phyloP scores from a whole-genome alignment of 805 yeast genomes.

The Candida maesae region DNA sequence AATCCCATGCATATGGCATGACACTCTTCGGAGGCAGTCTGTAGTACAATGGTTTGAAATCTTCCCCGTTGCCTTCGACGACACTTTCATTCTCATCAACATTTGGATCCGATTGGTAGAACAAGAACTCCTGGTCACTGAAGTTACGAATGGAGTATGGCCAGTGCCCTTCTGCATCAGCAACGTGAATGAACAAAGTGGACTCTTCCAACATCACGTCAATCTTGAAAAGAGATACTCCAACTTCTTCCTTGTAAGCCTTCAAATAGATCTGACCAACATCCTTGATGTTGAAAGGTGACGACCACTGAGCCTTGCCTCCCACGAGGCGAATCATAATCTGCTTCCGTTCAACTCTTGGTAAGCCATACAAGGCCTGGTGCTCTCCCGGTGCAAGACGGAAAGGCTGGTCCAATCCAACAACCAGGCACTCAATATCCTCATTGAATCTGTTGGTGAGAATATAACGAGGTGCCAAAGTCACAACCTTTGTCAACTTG shows the following conservation, averaged over 20 bases:
- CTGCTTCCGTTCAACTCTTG: conserved; percentile 54
- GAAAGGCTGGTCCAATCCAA: conserved; percentile 54
- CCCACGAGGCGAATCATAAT: conserved; percentile 57
- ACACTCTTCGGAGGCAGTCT: conserved; percentile 84
- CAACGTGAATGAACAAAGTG: conserved; percentile 70
- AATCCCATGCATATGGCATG: conserved; percentile 99
- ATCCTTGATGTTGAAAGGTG: conserved; percentile 82
- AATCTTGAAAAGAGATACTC: conserved; percentile 67
- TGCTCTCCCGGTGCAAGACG: conserved; percentile 44
- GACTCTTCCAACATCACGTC: conserved; percentile 78
- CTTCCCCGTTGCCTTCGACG: conserved; percentile 42
- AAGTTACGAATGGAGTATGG: conserved; percentile 91
- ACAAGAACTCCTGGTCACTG: conserved; percentile 78
- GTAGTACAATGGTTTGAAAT: conserved; percentile 76
- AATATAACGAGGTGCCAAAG: conserved; percentile 79
- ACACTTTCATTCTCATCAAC: conserved; percentile 62
- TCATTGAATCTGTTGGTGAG: conserved; percentile 58
- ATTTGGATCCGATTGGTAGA: conserved; percentile 81
- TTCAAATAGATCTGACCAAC: conserved; percentile 79
- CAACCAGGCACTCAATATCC: conserved; percentile 58
- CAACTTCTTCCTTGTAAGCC: conserved; percentile 56
- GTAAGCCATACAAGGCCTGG: conserved; percentile 61
- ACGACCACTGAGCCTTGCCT: conserved; percentile 67
- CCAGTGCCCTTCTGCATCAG: conserved; percentile 77
- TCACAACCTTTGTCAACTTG: conserved; percentile 69